These are phyloP conservation scores for Hanseniaspora guilliermondii DNA, from an alignment of 805 yeast species.

Conservation along the genomic window DNA sequence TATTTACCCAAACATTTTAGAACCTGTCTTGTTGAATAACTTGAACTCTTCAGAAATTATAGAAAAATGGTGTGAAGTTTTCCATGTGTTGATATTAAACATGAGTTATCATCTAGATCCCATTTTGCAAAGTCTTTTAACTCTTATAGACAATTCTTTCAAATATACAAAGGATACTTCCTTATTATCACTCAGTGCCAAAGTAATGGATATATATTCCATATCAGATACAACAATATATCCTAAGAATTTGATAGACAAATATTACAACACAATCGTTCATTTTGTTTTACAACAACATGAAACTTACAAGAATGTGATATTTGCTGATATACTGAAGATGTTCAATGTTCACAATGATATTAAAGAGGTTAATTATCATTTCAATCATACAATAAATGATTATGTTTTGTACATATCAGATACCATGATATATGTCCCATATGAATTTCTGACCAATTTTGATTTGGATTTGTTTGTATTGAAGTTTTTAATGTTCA, in stretches of 20 bases:
- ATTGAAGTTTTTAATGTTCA: conserved; percentile 42
- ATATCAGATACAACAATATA: background rate
- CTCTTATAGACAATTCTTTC: conserved; percentile 57
- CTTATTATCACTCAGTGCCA: conserved; percentile 81
- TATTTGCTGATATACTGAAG: background rate
- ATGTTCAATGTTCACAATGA: background rate
- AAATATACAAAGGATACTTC: conserved; percentile 61
- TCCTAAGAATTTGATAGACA: background rate
- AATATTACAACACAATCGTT: background rate
- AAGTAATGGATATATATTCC: conserved; percentile 54
- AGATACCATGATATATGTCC: conserved; percentile 64
- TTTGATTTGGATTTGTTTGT: conserved; percentile 38
- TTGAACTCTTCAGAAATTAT: background rate
- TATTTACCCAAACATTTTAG: conserved; percentile 5
- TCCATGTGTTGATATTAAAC: conserved; percentile 2
- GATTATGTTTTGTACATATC: conserved; percentile 73
- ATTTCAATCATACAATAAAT: conserved; percentile 50
- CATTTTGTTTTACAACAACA: conserved; percentile 4
- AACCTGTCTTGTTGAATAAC: conserved; percentile 1
- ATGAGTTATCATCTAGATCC: conserved; percentile 25
- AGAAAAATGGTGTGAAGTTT: background rate
- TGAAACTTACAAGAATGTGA: conserved; percentile 1
- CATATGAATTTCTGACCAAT: conserved; percentile 26
- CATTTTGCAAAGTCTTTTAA: conserved; percentile 52
- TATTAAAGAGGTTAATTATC: conserved; percentile 11